Evolutionary conservation across 345 rosid genomes (phyloP).

Genomic region (Hypericum perforatum): DNA sequence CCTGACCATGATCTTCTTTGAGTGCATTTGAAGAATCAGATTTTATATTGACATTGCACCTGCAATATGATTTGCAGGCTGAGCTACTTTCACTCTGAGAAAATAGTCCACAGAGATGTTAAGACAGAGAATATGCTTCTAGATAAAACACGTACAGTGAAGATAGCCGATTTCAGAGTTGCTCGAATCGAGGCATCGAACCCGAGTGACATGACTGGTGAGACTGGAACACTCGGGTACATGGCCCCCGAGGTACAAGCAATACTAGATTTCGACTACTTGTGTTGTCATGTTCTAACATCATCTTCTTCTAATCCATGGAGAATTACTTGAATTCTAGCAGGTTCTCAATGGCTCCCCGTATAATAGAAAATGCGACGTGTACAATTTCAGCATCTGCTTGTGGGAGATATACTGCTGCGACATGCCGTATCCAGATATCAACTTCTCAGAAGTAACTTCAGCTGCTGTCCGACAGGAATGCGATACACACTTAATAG

Average conservation of each 20-base stretch:
- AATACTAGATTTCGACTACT: no score
- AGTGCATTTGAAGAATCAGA: no score
- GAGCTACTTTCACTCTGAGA: conserved; percentile 30
- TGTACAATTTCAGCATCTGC: neutral
- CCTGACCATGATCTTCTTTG: neutral
- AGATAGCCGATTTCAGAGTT: conserved; percentile 30
- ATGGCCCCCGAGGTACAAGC: conserved; percentile 40
- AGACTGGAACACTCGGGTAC: conserved; percentile 29
- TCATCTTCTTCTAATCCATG: neutral
- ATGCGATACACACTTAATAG: no score
- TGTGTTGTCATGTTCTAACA: neutral
- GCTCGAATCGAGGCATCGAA: conserved; percentile 33
- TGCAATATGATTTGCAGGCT: conserved; percentile 16
- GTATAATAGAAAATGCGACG: conserved; percentile 12
- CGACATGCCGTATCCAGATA: neutral
- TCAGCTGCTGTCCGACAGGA: conserved; percentile 7
- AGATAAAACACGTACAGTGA: conserved; percentile 28
- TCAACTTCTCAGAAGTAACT: conserved; percentile 24
- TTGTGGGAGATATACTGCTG: neutral
- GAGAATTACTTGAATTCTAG: conserved; percentile 1
- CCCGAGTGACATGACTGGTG: conserved; percentile 37
- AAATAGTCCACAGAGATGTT: conserved; percentile 34
- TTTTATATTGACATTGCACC: conserved; percentile 12
- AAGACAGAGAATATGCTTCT: conserved; percentile 35
- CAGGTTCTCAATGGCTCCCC: neutral